Evolutionary conservation across 192 early-diverging fungal genomes (phyloP).

Genomic region (Backusella australiensis): DNA sequence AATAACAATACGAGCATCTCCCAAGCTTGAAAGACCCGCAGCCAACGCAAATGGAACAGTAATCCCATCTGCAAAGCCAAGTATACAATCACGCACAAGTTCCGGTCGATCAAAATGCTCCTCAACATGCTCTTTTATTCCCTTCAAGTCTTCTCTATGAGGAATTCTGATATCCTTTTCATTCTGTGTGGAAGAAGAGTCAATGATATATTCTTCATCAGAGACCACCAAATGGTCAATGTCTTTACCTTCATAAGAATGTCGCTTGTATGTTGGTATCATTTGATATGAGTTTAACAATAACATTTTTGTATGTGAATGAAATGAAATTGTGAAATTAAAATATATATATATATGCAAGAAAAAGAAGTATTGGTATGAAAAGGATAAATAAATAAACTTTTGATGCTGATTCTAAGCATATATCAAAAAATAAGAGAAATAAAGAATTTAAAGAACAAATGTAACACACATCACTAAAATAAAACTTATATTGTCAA

Average conservation of each 20-base stretch:
- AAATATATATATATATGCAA: background rate
- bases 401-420: background rate
- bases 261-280: background rate
- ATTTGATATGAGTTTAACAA: background rate
- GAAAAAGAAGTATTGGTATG: background rate
- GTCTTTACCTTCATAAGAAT: background rate
- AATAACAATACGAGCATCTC: conserved; percentile 51
- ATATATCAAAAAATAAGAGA: background rate
- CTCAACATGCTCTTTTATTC: conserved; percentile 25
- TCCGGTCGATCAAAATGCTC: conserved; percentile 41
- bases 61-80: conserved; percentile 44
- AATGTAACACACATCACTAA: background rate
- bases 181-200: background rate
- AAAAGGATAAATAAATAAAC: background rate
- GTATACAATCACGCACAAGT: conserved; percentile 39
- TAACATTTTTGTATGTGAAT: background rate
- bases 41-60: conserved; percentile 65
- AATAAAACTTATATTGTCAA: background rate
- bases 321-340: background rate
- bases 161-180: conserved; percentile 5
- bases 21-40: conserved; percentile 55
- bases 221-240: background rate
- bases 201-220: conserved; percentile 5
- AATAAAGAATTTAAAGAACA: too few relatives aligned
- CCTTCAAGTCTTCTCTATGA: conserved; percentile 12